Percentiles rank a stretch among this genome's conserved stretches.
These are phyloP conservation scores for Mediolabrus comicus DNA, from an alignment of 108 stramenopile species.

Conservation along the genomic window DNA sequence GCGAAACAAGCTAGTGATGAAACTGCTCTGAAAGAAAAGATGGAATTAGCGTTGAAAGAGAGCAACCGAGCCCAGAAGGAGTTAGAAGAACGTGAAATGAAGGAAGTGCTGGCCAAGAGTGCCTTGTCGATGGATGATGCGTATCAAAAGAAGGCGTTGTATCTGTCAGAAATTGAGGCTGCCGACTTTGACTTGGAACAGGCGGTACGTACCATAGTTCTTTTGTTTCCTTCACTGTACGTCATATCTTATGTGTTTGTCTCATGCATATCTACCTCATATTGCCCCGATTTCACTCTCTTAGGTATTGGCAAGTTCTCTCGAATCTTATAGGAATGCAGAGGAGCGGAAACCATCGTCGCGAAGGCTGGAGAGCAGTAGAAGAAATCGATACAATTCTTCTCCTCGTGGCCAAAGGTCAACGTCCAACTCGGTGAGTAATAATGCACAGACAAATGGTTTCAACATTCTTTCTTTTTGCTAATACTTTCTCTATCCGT, in stretches of 20 bases:
- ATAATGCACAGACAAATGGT: not conserved
- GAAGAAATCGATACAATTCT: constrained; percentile 29
- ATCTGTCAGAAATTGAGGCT: constrained; percentile 73
- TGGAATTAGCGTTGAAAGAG: constrained; percentile 54
- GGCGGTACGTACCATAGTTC: constrained; percentile 28
- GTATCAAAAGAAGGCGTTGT: constrained; percentile 64
- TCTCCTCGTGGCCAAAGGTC: constrained; percentile 29
- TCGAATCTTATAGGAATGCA: constrained; percentile 52
- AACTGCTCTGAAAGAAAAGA: constrained; percentile 52
- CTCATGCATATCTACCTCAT: not conserved
- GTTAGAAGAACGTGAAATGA: constrained; percentile 26
- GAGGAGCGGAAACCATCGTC: constrained; percentile 65
- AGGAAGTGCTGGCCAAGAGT: constrained; percentile 19
- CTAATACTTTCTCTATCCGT: not conserved
- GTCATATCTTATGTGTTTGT: not conserved
- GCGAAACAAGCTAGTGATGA: constrained; percentile 65
- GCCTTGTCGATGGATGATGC: constrained; percentile 24
- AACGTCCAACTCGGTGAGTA: constrained; percentile 34
- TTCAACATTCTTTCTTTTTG: not conserved
- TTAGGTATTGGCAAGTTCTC: constrained; percentile 59
- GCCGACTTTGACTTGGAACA: constrained; percentile 86
- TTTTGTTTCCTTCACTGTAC: not conserved
- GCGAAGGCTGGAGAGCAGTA: constrained; percentile 16
- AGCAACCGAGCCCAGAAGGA: constrained; percentile 20
- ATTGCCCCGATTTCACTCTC: not conserved